Conservation (phyloP, 1,284 basidiomycete species). For the Heterobasidion annosum region DNA sequence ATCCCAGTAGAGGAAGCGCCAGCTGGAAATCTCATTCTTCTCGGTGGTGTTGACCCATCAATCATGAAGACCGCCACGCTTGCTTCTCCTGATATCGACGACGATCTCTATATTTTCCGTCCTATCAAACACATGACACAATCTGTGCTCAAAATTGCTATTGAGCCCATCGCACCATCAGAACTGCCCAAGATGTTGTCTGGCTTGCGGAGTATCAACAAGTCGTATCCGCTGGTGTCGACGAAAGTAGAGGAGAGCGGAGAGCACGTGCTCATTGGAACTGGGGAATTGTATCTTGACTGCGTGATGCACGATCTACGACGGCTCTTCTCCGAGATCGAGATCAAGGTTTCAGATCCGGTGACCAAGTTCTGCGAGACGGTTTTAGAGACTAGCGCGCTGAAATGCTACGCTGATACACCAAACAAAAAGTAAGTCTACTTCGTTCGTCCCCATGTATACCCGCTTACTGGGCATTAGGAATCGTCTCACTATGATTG, state of each 20-base stretch:
- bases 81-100: conserved; percentile 62
- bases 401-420: conserved; percentile 98
- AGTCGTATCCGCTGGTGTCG: conserved; percentile 88
- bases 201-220: conserved; percentile 94
- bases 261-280: conserved; percentile 95
- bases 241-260: conserved; percentile 99
- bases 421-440: conserved; percentile 89
- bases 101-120: conserved; percentile 89
- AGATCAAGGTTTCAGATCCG: conserved; percentile 99
- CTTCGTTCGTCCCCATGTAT: conserved; percentile 1
- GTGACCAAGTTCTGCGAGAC: conserved; percentile 99
- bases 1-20: conserved; percentile 84
- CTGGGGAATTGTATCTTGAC: conserved; percentile 95
- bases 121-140: conserved; percentile 96
- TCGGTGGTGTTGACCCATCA: conserved; percentile 90
- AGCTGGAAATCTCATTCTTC: conserved; percentile 88
- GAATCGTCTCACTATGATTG: conserved; percentile 97
- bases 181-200: conserved; percentile 99
- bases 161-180: conserved; percentile 95
- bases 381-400: conserved; percentile 93
- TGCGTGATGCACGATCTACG: conserved; percentile 96
- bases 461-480: conserved; percentile 28
- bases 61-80: conserved; percentile 95
- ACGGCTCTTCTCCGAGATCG: conserved; percentile 91
- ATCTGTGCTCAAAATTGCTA: conserved; percentile 97